Evolutionary conservation across 257 asterid species (phyloP).

Genomic region (Solanum sejunctum): DNA sequence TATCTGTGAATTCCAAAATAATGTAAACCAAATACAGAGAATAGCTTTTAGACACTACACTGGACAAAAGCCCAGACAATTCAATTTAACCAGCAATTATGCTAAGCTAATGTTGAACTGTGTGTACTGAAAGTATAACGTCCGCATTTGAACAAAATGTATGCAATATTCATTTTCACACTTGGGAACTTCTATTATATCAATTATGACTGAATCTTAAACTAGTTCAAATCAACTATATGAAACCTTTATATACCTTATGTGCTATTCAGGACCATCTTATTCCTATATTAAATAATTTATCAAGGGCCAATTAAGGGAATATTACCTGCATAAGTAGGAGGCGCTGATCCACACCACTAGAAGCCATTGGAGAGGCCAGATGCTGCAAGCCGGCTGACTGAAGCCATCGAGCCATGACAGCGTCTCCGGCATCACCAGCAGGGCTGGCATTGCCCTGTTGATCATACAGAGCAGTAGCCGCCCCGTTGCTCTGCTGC

Average conservation of each 20-base stretch:
- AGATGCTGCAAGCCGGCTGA: slow-evolving; percentile 99
- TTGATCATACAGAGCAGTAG: slow-evolving; percentile 88
- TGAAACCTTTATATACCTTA: not conserved
- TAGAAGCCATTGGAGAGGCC: slow-evolving; percentile 84
- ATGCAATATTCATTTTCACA: not conserved
- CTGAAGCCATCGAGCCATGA: slow-evolving; percentile 99
- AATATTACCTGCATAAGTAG: slow-evolving; percentile 76
- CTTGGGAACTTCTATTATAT: not conserved
- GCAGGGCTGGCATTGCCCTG: slow-evolving; percentile 60
- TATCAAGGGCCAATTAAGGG: not conserved
- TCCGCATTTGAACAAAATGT: not conserved
- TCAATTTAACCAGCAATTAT: not conserved
- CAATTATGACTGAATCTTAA: not conserved
- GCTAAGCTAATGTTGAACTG: not conserved
- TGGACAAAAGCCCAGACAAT: not conserved
- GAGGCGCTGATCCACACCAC: slow-evolving; percentile 61
- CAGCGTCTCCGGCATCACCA: slow-evolving; percentile 97
- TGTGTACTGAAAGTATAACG: not conserved
- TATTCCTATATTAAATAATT: not conserved
- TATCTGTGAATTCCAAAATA: not conserved
- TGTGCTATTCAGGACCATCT: not conserved
- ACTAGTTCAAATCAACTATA: not conserved
- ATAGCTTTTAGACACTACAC: not conserved
- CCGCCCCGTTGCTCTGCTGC: slow-evolving; percentile 96
- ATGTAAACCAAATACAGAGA: not conserved